phyloP scores from a whole-genome alignment of 2,329 filamentous ascomycete genomes.

The Verticillium isaacii region DNA sequence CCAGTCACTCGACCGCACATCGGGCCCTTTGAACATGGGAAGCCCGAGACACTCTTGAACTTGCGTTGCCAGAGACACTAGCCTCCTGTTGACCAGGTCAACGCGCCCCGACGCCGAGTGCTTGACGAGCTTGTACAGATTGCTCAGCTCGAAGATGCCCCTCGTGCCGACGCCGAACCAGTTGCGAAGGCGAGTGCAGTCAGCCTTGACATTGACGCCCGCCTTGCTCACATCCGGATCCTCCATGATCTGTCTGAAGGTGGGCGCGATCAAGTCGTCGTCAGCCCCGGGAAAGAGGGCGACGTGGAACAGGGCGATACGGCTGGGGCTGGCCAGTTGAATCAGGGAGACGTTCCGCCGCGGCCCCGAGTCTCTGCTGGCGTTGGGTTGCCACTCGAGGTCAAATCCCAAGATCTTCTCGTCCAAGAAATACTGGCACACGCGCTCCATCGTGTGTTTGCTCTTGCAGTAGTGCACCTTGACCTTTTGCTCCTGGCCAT shows the following conservation, averaged over 20 bases:
- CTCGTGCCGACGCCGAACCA: slow-evolving; percentile 58
- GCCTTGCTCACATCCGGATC: slow-evolving; percentile 64
- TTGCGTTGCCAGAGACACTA: slow-evolving; percentile 64
- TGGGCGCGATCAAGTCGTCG: slow-evolving; percentile 62
- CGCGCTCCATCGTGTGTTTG: slow-evolving; percentile 60
- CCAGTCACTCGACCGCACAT: slow-evolving; percentile 75
- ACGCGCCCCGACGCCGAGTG: slow-evolving; percentile 49
- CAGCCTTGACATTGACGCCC: slow-evolving; percentile 71
- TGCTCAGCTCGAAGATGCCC: slow-evolving; percentile 76
- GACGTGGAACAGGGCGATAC: slow-evolving; percentile 78
- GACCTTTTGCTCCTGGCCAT: slow-evolving; percentile 44
- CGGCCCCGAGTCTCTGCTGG: slow-evolving; percentile 39
- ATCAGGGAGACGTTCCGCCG: slow-evolving; percentile 75
- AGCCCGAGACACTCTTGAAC: slow-evolving; percentile 67
- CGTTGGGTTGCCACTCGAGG: slow-evolving; percentile 70
- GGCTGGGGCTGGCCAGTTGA: slow-evolving; percentile 73
- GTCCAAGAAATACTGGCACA: slow-evolving; percentile 60
- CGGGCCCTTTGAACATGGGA: slow-evolving; percentile 67
- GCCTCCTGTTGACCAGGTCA: slow-evolving; percentile 57
- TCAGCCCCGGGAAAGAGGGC: slow-evolving; percentile 51
- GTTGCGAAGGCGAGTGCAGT: slow-evolving; percentile 63
- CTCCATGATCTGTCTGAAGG: slow-evolving; percentile 68
- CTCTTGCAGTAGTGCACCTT: slow-evolving; percentile 75
- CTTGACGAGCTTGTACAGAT: slow-evolving; percentile 74
- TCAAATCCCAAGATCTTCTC: slow-evolving; percentile 81